Base-by-base conservation (phyloP, 2,329 filamentous ascomycete genomes). In the Xylariaceae sp. region DNA sequence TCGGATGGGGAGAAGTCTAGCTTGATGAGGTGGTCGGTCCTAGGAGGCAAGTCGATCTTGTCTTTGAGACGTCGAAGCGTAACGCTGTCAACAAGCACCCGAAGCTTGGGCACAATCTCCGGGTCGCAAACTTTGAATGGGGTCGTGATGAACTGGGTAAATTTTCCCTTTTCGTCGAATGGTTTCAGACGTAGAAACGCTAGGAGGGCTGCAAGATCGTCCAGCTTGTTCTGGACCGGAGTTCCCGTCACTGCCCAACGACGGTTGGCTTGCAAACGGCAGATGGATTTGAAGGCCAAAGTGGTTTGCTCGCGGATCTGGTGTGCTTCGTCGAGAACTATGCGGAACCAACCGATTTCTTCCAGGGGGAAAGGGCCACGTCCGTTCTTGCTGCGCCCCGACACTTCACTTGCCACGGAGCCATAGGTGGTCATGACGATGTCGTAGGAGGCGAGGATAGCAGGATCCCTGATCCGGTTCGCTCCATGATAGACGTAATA, bases 241-340 rank as follows among this genome's bases (percentile, higher is more conserved):
- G 94, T 97, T 49, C 93, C 94, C 0, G 94, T 97, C n/a, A 97
- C 90, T 2, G 92, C 93, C 94, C 94, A 99, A 33, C 92, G 86
- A 31, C 92, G 84, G 64, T 89, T 82, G 2, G 91, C 89, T 54
- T 88, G 80, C 2, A 97, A 76, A 17, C 83, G 81, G 58, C 90
- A 92, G 17, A 94, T 89, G 3, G 90, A 89, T 67, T 92, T 90
- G 48, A 91, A 95, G 60, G 93, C 88, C 39, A 88, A 76, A 1
- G 91, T 93, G 3, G 78, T 82, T 57, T 89, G 87, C 62, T 95
- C 93, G 22, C 94, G 89, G 59, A 99, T 97, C 70, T 89, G 89
- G 68, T 99, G 94, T 1, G 92, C 94, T 71, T 99, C 93, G 58
- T 97, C 93, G 1, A 97, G 80, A 1, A 97, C 90, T 48, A 97